Evolutionary conservation across 2,329 filamentous ascomycete genomes (phyloP).

Genomic region (Fusarium paranaense): DNA sequence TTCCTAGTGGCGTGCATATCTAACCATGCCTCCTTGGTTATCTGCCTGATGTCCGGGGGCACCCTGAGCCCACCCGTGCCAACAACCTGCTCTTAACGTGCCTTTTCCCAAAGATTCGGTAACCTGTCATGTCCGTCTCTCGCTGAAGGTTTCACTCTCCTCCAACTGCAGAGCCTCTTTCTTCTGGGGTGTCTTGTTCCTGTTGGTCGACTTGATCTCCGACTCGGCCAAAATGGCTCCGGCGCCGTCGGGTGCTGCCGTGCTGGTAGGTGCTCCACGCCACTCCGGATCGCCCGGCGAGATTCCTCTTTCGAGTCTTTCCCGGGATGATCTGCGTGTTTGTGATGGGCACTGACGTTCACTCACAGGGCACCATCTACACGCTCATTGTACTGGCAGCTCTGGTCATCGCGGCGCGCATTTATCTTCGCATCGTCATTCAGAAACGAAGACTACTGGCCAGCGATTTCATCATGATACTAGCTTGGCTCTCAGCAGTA

Average conservation of each 20-base stretch:
- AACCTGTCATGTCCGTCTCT: not conserved
- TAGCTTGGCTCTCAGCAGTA: not conserved
- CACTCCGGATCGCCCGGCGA: not conserved
- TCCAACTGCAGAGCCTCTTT: not conserved
- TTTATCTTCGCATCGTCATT: not conserved
- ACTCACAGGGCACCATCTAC: not conserved
- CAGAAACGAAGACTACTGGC: not conserved
- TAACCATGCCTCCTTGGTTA: not conserved
- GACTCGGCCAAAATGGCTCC: not conserved
- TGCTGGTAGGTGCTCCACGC: conserved; percentile 2
- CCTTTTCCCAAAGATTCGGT: not conserved
- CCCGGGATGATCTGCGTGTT: not conserved
- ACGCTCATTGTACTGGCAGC: not conserved
- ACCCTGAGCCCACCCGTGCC: not conserved
- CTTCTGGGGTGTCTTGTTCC: not conserved
- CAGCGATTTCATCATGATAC: not conserved
- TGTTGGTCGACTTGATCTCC: not conserved
- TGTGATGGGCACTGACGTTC: not conserved
- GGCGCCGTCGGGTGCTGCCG: conserved; percentile 1
- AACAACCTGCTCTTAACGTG: not conserved
- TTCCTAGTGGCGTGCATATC: not conserved
- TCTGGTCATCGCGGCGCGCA: not conserved
- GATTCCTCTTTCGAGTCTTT: too few species aligned
- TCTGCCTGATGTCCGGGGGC: not conserved
- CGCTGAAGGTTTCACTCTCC: not conserved